Evolutionary conservation across 1,139 yeast genomes (phyloP).

Genomic region (Zygosaccharomyces sapae): DNA sequence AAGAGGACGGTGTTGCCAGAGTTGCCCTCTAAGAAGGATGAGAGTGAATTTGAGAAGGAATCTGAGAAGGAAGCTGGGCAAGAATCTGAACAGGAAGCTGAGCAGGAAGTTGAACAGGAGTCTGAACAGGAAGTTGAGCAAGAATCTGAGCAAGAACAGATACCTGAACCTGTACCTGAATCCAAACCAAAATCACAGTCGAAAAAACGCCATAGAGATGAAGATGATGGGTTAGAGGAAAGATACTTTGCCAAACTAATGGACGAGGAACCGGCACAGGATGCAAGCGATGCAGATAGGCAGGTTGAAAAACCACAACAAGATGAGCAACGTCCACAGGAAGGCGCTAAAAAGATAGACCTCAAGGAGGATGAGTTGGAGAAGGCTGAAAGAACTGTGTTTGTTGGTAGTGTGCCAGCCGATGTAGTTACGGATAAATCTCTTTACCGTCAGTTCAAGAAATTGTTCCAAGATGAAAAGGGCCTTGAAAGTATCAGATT

Average conservation of each 20-base stretch:
- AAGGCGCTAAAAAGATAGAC: conserved; percentile 38
- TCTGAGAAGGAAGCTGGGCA: conserved; percentile 7
- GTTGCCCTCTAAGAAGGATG: conserved; percentile 11
- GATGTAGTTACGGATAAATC: conserved; percentile 62
- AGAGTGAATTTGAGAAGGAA: no score
- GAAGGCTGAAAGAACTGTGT: conserved; percentile 83
- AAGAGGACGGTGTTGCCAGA: conserved; percentile 27
- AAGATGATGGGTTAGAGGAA: conserved; percentile 47
- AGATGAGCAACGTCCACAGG: no score
- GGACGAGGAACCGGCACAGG: conserved; percentile 30
- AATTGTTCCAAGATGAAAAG: conserved; percentile 41
- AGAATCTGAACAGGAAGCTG: no score
- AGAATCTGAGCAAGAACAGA: conserved; percentile 19
- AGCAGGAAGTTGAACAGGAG: not conserved
- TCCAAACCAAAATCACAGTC: conserved; percentile 29
- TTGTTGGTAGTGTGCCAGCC: conserved; percentile 80
- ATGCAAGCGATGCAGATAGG: conserved; percentile 24
- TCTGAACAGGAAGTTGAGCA: conserved; percentile 19
- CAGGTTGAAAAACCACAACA: conserved; percentile 11
- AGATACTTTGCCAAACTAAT: conserved; percentile 44
- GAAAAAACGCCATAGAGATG: conserved; percentile 35
- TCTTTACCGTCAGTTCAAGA: conserved; percentile 59
- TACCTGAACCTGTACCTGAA: conserved; percentile 26
- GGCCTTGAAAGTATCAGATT: conserved; percentile 70
- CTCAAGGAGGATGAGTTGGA: conserved; percentile 66